A percentile compares a stretch with the other conserved stretches of the same genome.
phyloP scores from a whole-genome alignment of 805 yeast species.

The Maudiozyma bulderi region DNA sequence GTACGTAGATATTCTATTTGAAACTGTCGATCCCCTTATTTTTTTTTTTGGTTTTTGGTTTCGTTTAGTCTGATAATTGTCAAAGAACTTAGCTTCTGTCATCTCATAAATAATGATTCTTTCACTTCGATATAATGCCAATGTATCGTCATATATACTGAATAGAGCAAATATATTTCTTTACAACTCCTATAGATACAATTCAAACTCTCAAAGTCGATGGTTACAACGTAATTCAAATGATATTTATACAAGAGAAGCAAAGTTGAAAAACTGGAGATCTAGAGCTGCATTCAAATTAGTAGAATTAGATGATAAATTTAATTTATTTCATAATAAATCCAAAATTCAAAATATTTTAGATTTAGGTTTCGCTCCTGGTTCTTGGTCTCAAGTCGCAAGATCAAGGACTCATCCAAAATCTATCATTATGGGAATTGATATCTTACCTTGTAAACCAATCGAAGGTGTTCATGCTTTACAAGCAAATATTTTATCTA shows the following conservation, averaged over 20 bases:
- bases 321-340: conserved; percentile 41
- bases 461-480: conserved; percentile 71
- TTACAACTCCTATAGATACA: conserved; percentile 6
- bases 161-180: too few species aligned
- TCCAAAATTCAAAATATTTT: conserved; percentile 47
- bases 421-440: conserved; percentile 69
- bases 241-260: conserved; percentile 60
- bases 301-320: conserved; percentile 60
- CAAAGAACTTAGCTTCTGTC: too few species aligned
- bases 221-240: conserved; percentile 67
- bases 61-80: too few species aligned
- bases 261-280: conserved; percentile 50
- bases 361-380: conserved; percentile 90
- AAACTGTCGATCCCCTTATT: too few species aligned
- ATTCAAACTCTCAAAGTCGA: conserved; percentile 46
- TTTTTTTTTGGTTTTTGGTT: too few species aligned
- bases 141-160: too few species aligned
- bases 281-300: conserved; percentile 91
- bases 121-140: too few species aligned
- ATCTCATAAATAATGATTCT: too few species aligned
- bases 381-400: conserved; percentile 90
- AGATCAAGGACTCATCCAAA: conserved; percentile 38
- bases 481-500: conserved; percentile 80
- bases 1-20: too few species aligned
- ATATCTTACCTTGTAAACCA: conserved; percentile 68